These are phyloP conservation scores for Suillus placidus DNA, from an alignment of 768 basidiomycete species.

Conservation along the genomic window DNA sequence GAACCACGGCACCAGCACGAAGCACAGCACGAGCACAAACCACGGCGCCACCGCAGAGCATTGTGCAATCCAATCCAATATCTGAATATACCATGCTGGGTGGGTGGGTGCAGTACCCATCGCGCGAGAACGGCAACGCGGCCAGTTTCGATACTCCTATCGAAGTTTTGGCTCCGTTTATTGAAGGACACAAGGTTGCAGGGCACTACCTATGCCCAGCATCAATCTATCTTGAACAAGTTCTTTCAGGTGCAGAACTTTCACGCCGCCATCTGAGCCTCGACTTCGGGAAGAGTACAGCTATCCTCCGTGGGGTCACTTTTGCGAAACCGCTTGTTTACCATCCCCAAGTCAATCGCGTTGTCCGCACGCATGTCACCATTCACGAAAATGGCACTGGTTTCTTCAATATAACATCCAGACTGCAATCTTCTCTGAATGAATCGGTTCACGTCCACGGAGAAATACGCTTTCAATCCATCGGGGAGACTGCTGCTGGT, in stretches of 20 bases:
- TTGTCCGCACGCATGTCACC: slow-evolving; percentile 43
- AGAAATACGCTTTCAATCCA: slow-evolving; percentile 41
- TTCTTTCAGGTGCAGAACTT: slow-evolving; percentile 47
- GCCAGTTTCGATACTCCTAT: slow-evolving; percentile 61
- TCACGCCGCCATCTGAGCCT: slow-evolving; percentile 34
- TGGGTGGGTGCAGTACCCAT: slow-evolving; percentile 47
- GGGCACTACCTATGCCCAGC: slow-evolving; percentile 63
- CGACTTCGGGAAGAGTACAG: slow-evolving; percentile 35
- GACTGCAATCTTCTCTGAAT: slow-evolving; percentile 30
- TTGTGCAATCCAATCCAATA: neutral
- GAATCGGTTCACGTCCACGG: slow-evolving; percentile 50
- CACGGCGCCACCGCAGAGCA: neutral
- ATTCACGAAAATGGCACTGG: slow-evolving; percentile 40
- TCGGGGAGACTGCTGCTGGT: slow-evolving; percentile 35
- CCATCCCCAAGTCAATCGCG: slow-evolving; percentile 31
- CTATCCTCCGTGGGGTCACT: slow-evolving; percentile 45
- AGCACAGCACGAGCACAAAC: neutral
- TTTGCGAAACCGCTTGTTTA: slow-evolving; percentile 62
- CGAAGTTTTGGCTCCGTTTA: slow-evolving; percentile 42
- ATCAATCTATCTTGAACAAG: slow-evolving; percentile 65
- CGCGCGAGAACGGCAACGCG: slow-evolving; percentile 30
- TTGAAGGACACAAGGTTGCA: slow-evolving; percentile 61
- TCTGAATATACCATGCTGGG: slow-evolving; percentile 41
- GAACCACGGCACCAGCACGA: neutral
- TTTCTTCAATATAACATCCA: slow-evolving; percentile 51